Conservation (phyloP, 2,329 filamentous ascomycete species). For the Ophiocordyceps polyrhachis-furcata region DNA sequence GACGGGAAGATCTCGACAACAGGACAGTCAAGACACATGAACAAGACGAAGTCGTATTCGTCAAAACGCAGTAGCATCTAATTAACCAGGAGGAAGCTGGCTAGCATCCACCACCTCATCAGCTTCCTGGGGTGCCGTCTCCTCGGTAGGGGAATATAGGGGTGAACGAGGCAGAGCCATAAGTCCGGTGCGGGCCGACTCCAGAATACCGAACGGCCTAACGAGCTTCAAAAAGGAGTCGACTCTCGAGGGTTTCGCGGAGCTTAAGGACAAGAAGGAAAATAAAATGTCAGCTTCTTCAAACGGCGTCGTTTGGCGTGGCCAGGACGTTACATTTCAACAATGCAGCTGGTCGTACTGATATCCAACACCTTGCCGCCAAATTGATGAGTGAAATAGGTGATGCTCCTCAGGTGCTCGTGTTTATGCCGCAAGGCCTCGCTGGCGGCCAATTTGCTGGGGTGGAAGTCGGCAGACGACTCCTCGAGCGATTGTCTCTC, state of each 20-base stretch:
- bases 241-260: conserved; percentile 82
- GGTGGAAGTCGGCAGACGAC: conserved; percentile 59
- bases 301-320: too few species aligned
- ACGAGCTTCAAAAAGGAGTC: conserved; percentile 97
- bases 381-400: conserved; percentile 92
- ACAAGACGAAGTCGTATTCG: too few species aligned
- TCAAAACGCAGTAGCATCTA: not conserved
- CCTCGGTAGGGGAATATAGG: conserved; percentile 54
- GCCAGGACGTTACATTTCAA: conserved; percentile 53
- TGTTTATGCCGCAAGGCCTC: conserved; percentile 93
- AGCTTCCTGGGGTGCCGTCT: conserved; percentile 59
- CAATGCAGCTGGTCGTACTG: conserved; percentile 95
- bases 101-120: conserved; percentile 90
- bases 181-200: conserved; percentile 85
- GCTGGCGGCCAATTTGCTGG: conserved; percentile 65
- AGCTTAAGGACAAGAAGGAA: conserved; percentile 32
- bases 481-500: conserved; percentile 27
- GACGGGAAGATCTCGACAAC: too few species aligned
- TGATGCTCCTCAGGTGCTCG: conserved; percentile 90
- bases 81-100: conserved; percentile 78
- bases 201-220: conserved; percentile 83
- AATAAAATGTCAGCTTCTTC: too few species aligned
- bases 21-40: too few species aligned
- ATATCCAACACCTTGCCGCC: conserved; percentile 96
- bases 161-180: conserved; percentile 95